Base-by-base conservation (phyloP, 177 flowering plant species). In the Telopea speciosissima region DNA sequence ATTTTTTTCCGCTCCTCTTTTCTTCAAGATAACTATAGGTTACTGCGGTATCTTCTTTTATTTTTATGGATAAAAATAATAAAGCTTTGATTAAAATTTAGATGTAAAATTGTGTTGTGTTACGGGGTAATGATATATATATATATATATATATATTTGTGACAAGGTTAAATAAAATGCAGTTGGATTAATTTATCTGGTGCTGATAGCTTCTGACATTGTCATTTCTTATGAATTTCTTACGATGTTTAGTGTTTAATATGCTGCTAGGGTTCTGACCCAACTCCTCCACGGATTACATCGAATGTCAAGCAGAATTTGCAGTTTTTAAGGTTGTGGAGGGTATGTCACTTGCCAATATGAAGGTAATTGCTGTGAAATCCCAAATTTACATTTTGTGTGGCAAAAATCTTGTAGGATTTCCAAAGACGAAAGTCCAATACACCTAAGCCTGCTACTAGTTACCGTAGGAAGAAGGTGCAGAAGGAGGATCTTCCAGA, bases 261-360 rank as follows among this genome's bases (percentile, higher is more conserved):
- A 40, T 67, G 42, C 25, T 79, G 31, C 67, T 70, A 90, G 96
- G 90, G 74, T 72, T 74, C 87, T 40, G 90, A 89, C n/a, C 76
- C 78, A 59, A 45, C 80, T 26, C 89, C 97, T 65, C 94, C 85
- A 22, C 89, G 97, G 80, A 95, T 95, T 75, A 95, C 90, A 60
- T 84, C 97, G 60, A 95, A 95, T 77, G 87, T 95, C 73, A 95
- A 92, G 86, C 97, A 90, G 83, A 92, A 90, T 78, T 83, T 95
- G 82, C 97, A 89, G 84, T 82, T 90, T 72, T 74, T 95, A 33
- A 89, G 68, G 79, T 68, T 87, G 65, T 91, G 93, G 97, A 91
- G 82, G 94, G 99, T 91, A 65, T 60, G 68, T 74, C 64, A 3
- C 28, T n/a, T 26, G 1, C 26, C 36, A 21, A 62, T 42, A 44